Evolutionary conservation across 129 eudicot genomes (phyloP).

Genomic region (Rutidosis leptorrhynchoides): DNA sequence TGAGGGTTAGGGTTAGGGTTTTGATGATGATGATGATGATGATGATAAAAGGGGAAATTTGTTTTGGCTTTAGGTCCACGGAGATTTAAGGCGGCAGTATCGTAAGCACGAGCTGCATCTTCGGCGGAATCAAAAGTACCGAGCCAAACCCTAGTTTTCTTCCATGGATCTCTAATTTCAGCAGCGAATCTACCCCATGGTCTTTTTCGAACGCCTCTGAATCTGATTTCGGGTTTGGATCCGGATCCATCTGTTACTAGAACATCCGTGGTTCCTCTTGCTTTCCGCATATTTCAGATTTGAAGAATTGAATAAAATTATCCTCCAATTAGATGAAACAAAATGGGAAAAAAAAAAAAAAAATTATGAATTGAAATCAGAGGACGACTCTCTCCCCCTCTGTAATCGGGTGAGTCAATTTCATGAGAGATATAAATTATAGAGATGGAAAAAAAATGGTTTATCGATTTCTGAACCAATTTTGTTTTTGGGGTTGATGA

Average conservation of each 20-base stretch:
- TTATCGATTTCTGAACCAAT: slow-evolving; percentile 11
- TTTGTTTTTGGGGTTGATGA: slow-evolving; percentile 22
- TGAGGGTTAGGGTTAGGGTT: slow-evolving; percentile 8
- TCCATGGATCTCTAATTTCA: slow-evolving; percentile 44
- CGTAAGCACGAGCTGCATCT: slow-evolving; percentile 46
- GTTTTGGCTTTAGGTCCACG: slow-evolving; percentile 41
- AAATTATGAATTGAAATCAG: neutral
- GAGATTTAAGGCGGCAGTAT: slow-evolving; percentile 34
- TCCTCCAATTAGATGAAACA: neutral
- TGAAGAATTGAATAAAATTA: neutral
- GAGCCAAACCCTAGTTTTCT: slow-evolving; percentile 40
- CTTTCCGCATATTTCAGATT: slow-evolving; percentile 19
- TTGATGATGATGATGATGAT: slow-evolving; percentile 17
- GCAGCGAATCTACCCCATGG: slow-evolving; percentile 49
- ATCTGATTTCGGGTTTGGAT: slow-evolving; percentile 25
- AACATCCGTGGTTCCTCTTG: slow-evolving; percentile 1
- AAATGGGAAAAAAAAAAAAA: neutral
- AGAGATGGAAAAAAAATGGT: neutral
- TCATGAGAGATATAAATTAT: neutral
- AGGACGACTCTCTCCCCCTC: slow-evolving; percentile 10
- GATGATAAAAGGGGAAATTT: slow-evolving; percentile 34
- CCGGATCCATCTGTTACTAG: neutral
- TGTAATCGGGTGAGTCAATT: neutral
- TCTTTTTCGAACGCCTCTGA: slow-evolving; percentile 27
- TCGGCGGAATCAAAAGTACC: slow-evolving; percentile 44